Conservation (phyloP, 202 grass and related monocot genomes). For the Carex sylvatica region DNA sequence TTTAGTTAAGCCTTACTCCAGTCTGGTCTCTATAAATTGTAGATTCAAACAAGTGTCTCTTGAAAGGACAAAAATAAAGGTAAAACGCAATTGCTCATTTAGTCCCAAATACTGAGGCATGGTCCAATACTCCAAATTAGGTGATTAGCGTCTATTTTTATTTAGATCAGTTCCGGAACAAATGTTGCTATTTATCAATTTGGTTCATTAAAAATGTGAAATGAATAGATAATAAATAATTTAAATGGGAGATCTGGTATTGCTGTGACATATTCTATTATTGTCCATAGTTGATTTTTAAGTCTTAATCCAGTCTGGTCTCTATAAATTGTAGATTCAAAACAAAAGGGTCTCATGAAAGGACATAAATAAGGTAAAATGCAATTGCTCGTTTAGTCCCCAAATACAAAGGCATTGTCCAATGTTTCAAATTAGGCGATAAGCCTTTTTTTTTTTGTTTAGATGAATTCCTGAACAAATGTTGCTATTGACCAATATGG, state of each 20-base stretch:
- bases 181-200: not conserved
- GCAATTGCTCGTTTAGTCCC: not conserved
- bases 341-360: not conserved
- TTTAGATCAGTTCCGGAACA: not conserved
- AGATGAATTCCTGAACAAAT: not conserved
- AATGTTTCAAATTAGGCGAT: not conserved
- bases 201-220: not conserved
- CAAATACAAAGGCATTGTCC: not conserved
- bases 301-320: not conserved
- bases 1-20: slow-evolving; percentile 2
- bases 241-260: not conserved
- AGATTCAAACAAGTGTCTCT: not conserved
- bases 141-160: not conserved
- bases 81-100: not conserved
- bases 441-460: not conserved
- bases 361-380: not conserved
- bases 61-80: not conserved
- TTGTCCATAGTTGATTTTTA: slow-evolving; percentile 6
- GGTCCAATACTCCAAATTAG: not conserved
- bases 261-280: not conserved
- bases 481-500: not conserved
- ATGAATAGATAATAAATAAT: not conserved
- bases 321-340: not conserved
- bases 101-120: not conserved
- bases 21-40: not conserved